Evolutionary conservation across 2,329 filamentous ascomycete species (phyloP), one percentile per base, ranked within the genome.

Genomic region (Colletotrichum scovillei): DNA sequence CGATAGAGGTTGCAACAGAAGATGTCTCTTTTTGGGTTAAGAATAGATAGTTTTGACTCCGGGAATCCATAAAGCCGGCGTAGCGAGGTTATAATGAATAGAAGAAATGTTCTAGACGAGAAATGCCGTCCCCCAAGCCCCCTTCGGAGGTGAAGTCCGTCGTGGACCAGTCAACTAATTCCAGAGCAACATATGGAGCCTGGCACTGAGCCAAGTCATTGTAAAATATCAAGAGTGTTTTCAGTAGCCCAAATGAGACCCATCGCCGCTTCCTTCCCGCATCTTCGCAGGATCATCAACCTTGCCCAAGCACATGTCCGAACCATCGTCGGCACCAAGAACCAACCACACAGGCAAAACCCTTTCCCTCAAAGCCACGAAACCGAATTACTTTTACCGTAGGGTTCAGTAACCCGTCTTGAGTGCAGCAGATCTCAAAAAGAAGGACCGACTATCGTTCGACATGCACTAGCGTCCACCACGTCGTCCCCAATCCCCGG

Each of bases 381-480:
- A 26, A 49, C 35, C 30, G 0, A 38, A 35, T 26, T 22, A 64
- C 2, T 38, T 38, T 5, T 35, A 22, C 28, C 8, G 16, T 35
- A n/a, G 46, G 6, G 26, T 26, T 26, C 28, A 55, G 16, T n/a
- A 7, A 52, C n/a, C 5, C 14, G 19, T 35, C 16, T 28, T 26
- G 30, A 55, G 14, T 22, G 19, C 42, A 49, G 42, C n/a, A 55
- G 14, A 53, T 32, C 12, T 58, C n/a, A 16, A 19, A 42, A 42
- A 64, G 22, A n/a, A 53, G 58, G 52, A 11, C 52, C 65, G 65
- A 72, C 8, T 57, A 16, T 57, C 11, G 55, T 52, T 52, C 46
- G 32, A 35, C 42, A 28, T 63, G 65, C 46, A 57, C 22, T 35
- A 35, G 62, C 56, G 67, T 12, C 49, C 57, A 55, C 32, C 19